Conservation (phyloP, 2,329 filamentous ascomycete genomes). For the Ophiostoma himal-ulmi region DNA sequence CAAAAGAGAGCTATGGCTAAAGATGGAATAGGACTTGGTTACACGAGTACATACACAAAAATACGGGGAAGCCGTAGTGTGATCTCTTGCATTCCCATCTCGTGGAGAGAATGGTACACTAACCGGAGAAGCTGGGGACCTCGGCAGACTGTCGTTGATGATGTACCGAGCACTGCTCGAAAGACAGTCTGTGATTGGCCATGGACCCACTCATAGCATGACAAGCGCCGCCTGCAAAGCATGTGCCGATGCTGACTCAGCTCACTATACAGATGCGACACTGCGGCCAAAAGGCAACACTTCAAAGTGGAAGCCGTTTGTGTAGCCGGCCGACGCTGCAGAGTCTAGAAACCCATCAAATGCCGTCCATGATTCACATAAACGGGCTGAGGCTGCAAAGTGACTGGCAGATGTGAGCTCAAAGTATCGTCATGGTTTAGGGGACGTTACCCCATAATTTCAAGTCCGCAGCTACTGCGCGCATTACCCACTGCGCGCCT, state of each 20-base stretch:
- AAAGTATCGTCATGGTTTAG: too few relatives aligned
- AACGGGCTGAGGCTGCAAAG: too few relatives aligned
- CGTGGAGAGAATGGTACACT: neutral
- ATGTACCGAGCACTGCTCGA: neutral
- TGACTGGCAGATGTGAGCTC: too few relatives aligned
- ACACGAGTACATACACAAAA: neutral
- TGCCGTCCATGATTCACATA: too few relatives aligned
- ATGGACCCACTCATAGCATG: neutral
- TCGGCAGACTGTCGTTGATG: constrained; percentile 18
- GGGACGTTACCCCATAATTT: neutral
- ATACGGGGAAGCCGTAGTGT: neutral
- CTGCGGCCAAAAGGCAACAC: neutral
- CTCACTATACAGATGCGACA: neutral
- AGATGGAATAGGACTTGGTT: neutral
- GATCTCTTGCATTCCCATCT: neutral
- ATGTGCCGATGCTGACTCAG: constrained; percentile 14
- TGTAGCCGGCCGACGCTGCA: too few relatives aligned
- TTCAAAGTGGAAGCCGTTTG: neutral
- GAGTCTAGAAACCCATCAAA: too few relatives aligned
- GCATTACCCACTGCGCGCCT: neutral
- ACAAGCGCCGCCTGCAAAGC: neutral
- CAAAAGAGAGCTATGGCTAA: neutral
- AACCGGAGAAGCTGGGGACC: constrained; percentile 10
- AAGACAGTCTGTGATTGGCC: neutral
- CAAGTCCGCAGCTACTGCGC: neutral